Evolutionary conservation across 805 yeast species (phyloP), one percentile per base, ranked within the genome.

Genomic region (Saturnispora bothae): DNA sequence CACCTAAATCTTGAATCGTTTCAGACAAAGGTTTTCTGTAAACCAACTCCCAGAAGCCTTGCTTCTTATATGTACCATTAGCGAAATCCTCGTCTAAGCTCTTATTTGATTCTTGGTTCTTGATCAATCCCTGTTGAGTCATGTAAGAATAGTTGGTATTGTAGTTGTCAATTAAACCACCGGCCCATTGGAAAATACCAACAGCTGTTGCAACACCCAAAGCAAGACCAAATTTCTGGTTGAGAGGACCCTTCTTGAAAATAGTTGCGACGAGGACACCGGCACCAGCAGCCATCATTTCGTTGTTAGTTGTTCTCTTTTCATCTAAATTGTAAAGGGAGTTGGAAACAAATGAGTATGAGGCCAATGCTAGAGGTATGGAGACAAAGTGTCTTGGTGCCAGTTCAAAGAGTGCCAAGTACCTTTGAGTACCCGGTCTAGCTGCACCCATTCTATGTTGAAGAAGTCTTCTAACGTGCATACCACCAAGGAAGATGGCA

Each of bases 1-100:
- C 75, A 46, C 95, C 95, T 48, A 83, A 66, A 51, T 76, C 78
- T 44, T 73, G 79, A 20, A 80, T 71, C 8, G 94, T 82, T 61
- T 82, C 86, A 16, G 85, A 75, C 47, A 83, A 62, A 14, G 94
- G 94, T 52, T 83, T 73, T 66, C 95, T 78, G 64, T 76, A 73
- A 55, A 76, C 73, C 27, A 78, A 77, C 46, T 83, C 89, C 86
- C 86, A 84, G 62, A 82, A 81, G 28, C 77, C 77, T 53, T 73
- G 78, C 41, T 55, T 64, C 43, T 60, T 58, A 31, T 60, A 59
- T 18, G 53, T 48, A 21, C 55, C 54, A 31, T 51, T 49, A 10
- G 48, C 50, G 34, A 49, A 47, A 9, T 57, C 59, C 36, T 55
- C 57, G 35, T 56, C 65, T 36, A 63, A 48, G 16, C 60, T 60